phyloP scores from a whole-genome alignment of 1,284 basidiomycete species.

The Microbotryomycetes sp. region DNA sequence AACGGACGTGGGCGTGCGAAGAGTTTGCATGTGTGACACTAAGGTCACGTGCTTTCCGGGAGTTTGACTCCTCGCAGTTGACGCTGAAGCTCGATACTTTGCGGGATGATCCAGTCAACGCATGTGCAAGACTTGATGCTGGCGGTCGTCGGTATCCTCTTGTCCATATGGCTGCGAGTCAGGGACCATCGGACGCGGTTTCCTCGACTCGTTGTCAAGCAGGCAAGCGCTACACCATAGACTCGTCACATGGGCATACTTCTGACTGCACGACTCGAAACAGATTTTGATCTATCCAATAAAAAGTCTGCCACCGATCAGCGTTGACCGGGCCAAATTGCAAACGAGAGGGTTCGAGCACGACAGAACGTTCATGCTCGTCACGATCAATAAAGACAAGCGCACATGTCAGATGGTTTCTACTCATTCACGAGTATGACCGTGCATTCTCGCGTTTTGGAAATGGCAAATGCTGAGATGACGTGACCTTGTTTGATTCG shows the following conservation, averaged over 20 bases:
- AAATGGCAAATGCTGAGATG: too few species aligned
- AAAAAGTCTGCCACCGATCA: conserved; percentile 8
- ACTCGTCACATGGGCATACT: background rate
- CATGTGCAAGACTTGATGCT: too few species aligned
- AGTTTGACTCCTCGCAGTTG: too few species aligned
- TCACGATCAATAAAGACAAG: conserved; percentile 1
- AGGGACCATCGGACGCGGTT: background rate
- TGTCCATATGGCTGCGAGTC: background rate
- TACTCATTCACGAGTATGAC: background rate
- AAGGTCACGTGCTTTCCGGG: too few species aligned
- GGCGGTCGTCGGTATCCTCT: background rate
- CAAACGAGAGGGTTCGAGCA: background rate
- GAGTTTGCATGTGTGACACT: too few species aligned
- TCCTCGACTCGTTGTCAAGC: background rate
- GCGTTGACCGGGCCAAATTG: background rate
- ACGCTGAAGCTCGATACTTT: too few species aligned
- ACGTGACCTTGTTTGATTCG: background rate
- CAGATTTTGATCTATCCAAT: conserved; percentile 16
- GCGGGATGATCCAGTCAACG: too few species aligned
- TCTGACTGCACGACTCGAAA: background rate
- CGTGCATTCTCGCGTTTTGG: background rate
- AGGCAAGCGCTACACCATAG: background rate
- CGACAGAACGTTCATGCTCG: conserved; percentile 10
- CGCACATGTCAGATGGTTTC: conserved; percentile 3
- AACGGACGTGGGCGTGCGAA: too few species aligned